phyloP scores from a whole-genome alignment of 805 yeast genomes.

The Metahyphopichia silvanorum region DNA sequence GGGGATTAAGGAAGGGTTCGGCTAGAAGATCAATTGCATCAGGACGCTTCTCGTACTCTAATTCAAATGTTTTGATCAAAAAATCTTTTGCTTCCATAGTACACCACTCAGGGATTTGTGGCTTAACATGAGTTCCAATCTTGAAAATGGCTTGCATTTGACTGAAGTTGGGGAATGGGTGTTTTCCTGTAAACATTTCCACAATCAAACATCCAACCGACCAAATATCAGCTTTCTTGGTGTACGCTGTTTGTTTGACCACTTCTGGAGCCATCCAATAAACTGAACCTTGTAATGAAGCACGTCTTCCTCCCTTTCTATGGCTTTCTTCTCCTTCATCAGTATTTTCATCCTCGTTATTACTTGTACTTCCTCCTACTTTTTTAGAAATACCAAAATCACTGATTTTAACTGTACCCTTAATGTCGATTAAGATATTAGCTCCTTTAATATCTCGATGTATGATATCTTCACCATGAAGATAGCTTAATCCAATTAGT shows the following conservation, averaged over 20 bases:
- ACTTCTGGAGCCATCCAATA: conserved; percentile 99
- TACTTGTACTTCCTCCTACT: conserved; percentile 14
- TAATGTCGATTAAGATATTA: conserved; percentile 74
- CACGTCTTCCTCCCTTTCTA: conserved; percentile 49
- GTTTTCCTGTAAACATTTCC: conserved; percentile 94
- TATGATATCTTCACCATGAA: conserved; percentile 72
- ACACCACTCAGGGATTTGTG: conserved; percentile 73
- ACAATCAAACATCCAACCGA: conserved; percentile 91
- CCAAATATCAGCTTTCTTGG: conserved; percentile 96
- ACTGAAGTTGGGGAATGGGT: conserved; percentile 91
- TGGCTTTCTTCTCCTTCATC: conserved; percentile 6
- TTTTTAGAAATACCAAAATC: conserved; percentile 78
- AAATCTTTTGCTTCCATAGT: conserved; percentile 69
- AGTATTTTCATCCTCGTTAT: conserved; percentile 20
- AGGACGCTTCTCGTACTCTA: conserved; percentile 73
- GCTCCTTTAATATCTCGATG: conserved; percentile 92
- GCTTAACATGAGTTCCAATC: conserved; percentile 82
- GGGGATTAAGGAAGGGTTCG: conserved; percentile 57
- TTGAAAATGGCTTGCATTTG: conserved; percentile 97
- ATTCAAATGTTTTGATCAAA: conserved; percentile 61
- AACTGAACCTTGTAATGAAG: conserved; percentile 87
- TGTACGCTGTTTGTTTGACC: conserved; percentile 87
- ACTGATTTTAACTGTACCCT: conserved; percentile 78
- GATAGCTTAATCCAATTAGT: conserved; percentile 66
- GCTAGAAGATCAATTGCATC: conserved; percentile 65